Conservation (phyloP, 164 flowering plant species). For the Berberis vulgaris region DNA sequence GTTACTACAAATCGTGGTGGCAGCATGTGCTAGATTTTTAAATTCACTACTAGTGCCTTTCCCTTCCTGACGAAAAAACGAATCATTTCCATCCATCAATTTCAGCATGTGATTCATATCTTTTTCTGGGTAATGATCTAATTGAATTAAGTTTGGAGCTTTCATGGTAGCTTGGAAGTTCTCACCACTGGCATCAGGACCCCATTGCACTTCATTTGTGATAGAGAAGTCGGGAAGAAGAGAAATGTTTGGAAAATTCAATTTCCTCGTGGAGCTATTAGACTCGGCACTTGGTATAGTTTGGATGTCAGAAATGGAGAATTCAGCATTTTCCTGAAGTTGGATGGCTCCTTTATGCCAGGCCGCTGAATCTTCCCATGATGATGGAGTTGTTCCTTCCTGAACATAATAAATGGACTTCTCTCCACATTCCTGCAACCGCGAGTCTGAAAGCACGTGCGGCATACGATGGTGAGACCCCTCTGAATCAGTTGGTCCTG, state of each 20-base stretch:
- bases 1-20: not conserved
- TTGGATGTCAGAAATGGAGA: constrained; percentile 13
- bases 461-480: constrained; percentile 27
- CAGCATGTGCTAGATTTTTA: constrained; percentile 4
- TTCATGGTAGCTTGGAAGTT: constrained; percentile 8
- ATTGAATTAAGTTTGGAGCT: constrained; percentile 5
- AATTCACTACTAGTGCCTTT: constrained; percentile 5
- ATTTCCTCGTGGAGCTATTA: constrained; percentile 4
- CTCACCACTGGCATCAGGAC: constrained; percentile 8
- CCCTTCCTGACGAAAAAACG: constrained; percentile 10
- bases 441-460: constrained; percentile 60
- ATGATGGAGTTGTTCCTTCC: constrained; percentile 14
- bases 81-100: constrained; percentile 10
- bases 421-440: constrained; percentile 21
- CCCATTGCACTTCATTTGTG: constrained; percentile 12
- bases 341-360: constrained; percentile 13
- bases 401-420: constrained; percentile 12
- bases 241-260: constrained; percentile 8
- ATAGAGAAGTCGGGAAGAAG: constrained; percentile 8
- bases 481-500: constrained; percentile 23
- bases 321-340: constrained; percentile 10
- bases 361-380: constrained; percentile 10
- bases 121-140: constrained; percentile 7
- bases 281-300: constrained; percentile 13
- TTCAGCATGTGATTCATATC: constrained; percentile 9